Evolutionary conservation across 306 rosid species (phyloP).

Genomic region (Pyrus pyrifolia): DNA sequence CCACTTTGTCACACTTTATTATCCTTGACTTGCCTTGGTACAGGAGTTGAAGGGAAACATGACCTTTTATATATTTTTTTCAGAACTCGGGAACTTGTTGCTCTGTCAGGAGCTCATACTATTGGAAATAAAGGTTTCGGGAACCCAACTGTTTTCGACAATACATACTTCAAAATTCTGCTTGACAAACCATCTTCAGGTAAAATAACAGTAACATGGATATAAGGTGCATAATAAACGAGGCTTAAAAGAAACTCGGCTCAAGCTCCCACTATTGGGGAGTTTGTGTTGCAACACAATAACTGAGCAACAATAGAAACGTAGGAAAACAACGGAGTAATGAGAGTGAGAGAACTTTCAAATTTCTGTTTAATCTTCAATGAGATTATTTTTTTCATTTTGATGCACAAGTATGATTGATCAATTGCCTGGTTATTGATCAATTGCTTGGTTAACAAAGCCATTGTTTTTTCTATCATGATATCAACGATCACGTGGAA

Average conservation of each 20-base stretch:
- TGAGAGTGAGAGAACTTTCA: not conserved
- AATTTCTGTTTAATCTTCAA: not conserved
- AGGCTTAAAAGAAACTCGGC: not conserved
- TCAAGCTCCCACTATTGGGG: not conserved
- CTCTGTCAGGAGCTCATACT: conserved; percentile 95
- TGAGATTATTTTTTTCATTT: not conserved
- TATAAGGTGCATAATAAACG: not conserved
- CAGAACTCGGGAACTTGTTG: conserved; percentile 88
- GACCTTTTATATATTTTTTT: conserved; percentile 15
- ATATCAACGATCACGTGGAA: not conserved
- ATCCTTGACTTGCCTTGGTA: not conserved
- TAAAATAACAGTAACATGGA: conserved; percentile 17
- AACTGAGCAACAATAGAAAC: not conserved
- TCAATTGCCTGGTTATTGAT: not conserved
- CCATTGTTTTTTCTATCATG: not conserved
- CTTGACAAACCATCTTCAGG: conserved; percentile 77
- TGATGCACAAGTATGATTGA: not conserved
- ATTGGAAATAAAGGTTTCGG: conserved; percentile 93
- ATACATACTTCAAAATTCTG: conserved; percentile 83
- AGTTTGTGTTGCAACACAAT: not conserved
- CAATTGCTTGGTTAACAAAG: not conserved
- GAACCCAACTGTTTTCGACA: conserved; percentile 71
- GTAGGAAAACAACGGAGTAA: not conserved
- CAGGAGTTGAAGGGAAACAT: not conserved
- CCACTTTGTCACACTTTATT: not conserved